phyloP scores from a whole-genome alignment of 75 land plant species.

The Picea glauca region DNA sequence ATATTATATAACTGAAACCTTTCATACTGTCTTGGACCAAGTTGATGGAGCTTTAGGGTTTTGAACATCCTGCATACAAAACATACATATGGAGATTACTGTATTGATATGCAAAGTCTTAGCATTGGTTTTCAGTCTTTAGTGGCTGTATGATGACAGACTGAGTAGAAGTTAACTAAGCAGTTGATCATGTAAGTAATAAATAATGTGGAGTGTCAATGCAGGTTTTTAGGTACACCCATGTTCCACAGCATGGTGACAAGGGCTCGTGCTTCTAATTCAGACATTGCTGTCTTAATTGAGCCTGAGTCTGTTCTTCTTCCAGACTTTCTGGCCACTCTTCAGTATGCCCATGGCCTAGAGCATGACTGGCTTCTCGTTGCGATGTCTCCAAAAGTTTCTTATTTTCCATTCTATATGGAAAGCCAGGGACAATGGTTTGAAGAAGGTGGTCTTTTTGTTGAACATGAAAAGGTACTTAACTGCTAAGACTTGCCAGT shows the following conservation, averaged over 20 bases:
- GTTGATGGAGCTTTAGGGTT: not conserved
- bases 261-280: constrained; percentile 52
- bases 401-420: constrained; percentile 46
- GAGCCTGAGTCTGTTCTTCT: constrained; percentile 68
- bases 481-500: not conserved
- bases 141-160: not conserved
- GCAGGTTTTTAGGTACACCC: constrained; percentile 76
- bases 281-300: constrained; percentile 62
- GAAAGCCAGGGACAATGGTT: constrained; percentile 45
- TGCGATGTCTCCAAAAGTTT: constrained; percentile 37
- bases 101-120: not conserved
- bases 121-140: not conserved
- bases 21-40: not conserved
- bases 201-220: not conserved
- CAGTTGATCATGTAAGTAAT: not conserved
- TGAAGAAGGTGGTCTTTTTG: constrained; percentile 24
- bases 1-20: not conserved
- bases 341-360: constrained; percentile 41
- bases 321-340: constrained; percentile 45
- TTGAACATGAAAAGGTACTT: constrained; percentile 51
- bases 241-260: constrained; percentile 84
- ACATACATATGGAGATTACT: not conserved
- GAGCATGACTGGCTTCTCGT: constrained; percentile 69
- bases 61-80: not conserved
- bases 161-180: not conserved